These are phyloP conservation scores for Persicaria tinctoria DNA, from an alignment of 148 eudicot genomes.

Conservation along the genomic window DNA sequence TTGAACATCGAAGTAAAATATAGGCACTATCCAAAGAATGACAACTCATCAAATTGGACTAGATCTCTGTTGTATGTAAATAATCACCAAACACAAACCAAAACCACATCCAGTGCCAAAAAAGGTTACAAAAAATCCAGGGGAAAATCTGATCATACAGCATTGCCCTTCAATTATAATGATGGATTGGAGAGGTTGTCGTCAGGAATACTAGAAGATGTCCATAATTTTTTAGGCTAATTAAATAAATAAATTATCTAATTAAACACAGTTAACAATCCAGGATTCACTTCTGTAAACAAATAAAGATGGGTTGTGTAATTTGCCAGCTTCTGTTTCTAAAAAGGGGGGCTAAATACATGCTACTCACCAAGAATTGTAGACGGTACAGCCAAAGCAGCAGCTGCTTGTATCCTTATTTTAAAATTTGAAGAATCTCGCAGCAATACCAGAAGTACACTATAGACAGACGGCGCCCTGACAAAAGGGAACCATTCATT, in stretches of 20 bases:
- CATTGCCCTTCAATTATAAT: not conserved
- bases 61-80: not conserved
- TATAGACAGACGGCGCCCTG: slow-evolving; percentile 88
- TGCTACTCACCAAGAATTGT: slow-evolving; percentile 47
- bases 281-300: not conserved
- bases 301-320: not conserved
- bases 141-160: not conserved
- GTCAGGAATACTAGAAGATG: not conserved
- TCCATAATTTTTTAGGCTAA: not conserved
- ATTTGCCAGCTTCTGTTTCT: not conserved
- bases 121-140: not conserved
- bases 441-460: slow-evolving; percentile 70
- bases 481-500: slow-evolving; percentile 12
- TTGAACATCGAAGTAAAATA: not conserved
- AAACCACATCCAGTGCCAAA: not conserved
- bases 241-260: not conserved
- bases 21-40: not conserved
- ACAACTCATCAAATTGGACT: not conserved
- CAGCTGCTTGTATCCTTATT: slow-evolving; percentile 95
- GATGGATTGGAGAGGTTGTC: not conserved
- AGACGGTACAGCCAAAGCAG: slow-evolving; percentile 91
- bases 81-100: not conserved
- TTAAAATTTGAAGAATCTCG: slow-evolving; percentile 90
- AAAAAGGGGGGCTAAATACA: not conserved
- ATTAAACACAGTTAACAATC: not conserved